phyloP scores from a whole-genome alignment of 192 early-diverging fungal genomes.

The Geosiphon pyriformis region DNA sequence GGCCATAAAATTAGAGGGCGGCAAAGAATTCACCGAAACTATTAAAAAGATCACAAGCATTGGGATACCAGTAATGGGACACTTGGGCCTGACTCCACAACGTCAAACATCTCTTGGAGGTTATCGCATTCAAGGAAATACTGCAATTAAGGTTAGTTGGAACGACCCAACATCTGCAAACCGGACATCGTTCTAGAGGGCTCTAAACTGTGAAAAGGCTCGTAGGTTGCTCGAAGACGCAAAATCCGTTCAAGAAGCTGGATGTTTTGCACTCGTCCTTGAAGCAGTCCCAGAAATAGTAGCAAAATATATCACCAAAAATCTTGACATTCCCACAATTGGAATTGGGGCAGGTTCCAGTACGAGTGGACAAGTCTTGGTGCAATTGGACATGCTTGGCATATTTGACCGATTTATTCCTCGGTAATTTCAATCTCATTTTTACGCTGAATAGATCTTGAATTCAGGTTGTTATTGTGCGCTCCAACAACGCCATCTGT shows the following conservation, averaged over 20 bases:
- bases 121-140: slow-evolving; percentile 89
- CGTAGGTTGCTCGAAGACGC: slow-evolving; percentile 78
- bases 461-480: too few relatives aligned
- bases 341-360: slow-evolving; percentile 91
- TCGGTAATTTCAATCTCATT: slow-evolving; percentile 49
- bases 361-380: slow-evolving; percentile 92
- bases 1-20: slow-evolving; percentile 96
- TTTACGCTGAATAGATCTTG: background rate
- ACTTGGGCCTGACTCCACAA: slow-evolving; percentile 95
- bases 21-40: slow-evolving; percentile 75
- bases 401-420: slow-evolving; percentile 88
- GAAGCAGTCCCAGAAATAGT: slow-evolving; percentile 92
- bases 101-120: slow-evolving; percentile 81
- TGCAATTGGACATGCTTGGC: slow-evolving; percentile 86
- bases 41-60: slow-evolving; percentile 71
- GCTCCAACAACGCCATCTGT: too few relatives aligned
- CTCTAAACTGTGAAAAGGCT: too few relatives aligned
- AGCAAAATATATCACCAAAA: slow-evolving; percentile 75
- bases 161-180: too few relatives aligned
- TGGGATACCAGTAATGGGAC: slow-evolving; percentile 92
- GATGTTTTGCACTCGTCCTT: slow-evolving; percentile 84
- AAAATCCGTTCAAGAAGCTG: slow-evolving; percentile 82
- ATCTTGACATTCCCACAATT: slow-evolving; percentile 84
- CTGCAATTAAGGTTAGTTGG: slow-evolving; percentile 51
- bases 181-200: too few relatives aligned